Base-by-base conservation (phyloP, 495 filamentous ascomycete genomes). In the Saxophila tyrrhenica region DNA sequence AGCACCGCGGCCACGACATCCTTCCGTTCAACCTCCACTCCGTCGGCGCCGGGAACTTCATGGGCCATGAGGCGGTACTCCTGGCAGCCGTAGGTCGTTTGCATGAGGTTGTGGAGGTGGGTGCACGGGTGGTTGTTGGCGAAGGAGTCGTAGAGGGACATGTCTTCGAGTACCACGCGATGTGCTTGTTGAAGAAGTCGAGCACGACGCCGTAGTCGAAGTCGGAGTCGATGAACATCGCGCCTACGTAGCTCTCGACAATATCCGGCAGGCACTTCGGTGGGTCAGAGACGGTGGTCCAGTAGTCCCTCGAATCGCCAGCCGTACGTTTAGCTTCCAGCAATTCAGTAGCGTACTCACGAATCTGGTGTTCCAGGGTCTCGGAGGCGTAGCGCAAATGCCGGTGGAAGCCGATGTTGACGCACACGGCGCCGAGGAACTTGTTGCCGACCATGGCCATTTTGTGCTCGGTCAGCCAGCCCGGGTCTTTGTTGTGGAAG, bases 401-500 rank as follows among this genome's bases (percentile, higher is more conserved):
- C 39, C 70, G 78, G 62, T 96, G 84, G 39, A 96, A 83, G 1
- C 77, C 80, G 0, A 97, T 75, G 23, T 77, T 74, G 13, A 90
- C 87, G 56, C 83, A 82, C 7, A 97, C 65, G 20, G 85, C 85
- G 13, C 86, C 90, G 0, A 96, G 73, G 63, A 96, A 98, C 55
- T 89, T 90, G 72, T 98, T 98, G 15, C 89, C 94, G 1, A 92
- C 91, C 90, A 98, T 95, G 10, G 94, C 89, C 89, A 94, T 95
- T 21, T 96, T 98, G 72, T 98, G 94, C 70, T 98, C 92, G 1
- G 92, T 98, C 29, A 98, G 77, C 92, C 92, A 98, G 65, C 96
- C 89, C 0, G 92, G 91, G 64, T 96, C 90, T 55, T 81, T 81
- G 43, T 79, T 75, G 0, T 89, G 88, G 64, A 84, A 87, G 11